These are phyloP conservation scores for Ustilago shanxiensis DNA, from an alignment of 1,284 basidiomycete genomes.

Conservation along the genomic window DNA sequence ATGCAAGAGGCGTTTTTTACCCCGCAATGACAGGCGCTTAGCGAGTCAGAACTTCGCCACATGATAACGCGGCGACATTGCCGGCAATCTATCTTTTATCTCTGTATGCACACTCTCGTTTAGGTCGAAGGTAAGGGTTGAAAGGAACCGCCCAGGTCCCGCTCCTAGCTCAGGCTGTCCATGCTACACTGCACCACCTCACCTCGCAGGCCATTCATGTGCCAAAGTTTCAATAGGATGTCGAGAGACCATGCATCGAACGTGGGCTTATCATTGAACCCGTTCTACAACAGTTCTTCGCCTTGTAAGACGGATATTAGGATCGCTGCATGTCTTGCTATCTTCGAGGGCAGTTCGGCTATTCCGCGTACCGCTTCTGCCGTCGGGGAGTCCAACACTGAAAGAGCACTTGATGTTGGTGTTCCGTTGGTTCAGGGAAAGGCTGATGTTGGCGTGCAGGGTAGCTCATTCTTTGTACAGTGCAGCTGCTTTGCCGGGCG, in stretches of 20 bases:
- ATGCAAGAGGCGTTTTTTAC: not conserved
- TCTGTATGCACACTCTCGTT: too few relatives aligned
- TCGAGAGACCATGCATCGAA: not conserved
- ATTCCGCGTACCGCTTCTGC: not conserved
- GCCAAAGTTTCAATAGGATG: not conserved
- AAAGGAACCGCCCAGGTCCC: too few relatives aligned
- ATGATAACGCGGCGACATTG: too few relatives aligned
- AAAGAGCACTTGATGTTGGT: too few relatives aligned
- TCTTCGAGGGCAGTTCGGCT: not conserved
- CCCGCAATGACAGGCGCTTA: conserved; percentile 3
- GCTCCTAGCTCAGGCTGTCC: too few relatives aligned
- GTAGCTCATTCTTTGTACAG: not conserved
- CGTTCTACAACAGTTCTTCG: not conserved
- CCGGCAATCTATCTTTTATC: too few relatives aligned
- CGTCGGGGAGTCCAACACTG: not conserved
- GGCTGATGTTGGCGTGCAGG: not conserved
- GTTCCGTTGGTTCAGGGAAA: too few relatives aligned
- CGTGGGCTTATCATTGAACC: not conserved
- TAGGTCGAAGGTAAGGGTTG: too few relatives aligned
- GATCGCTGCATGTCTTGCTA: not conserved
- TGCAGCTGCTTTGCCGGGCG: not conserved
- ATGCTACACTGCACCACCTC: not conserved
- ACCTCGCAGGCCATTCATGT: too few relatives aligned
- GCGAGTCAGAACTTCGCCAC: not conserved
- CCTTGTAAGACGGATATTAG: not conserved